phyloP scores from a whole-genome alignment of 1,284 basidiomycete genomes.

The Apiotrichum sp. region DNA sequence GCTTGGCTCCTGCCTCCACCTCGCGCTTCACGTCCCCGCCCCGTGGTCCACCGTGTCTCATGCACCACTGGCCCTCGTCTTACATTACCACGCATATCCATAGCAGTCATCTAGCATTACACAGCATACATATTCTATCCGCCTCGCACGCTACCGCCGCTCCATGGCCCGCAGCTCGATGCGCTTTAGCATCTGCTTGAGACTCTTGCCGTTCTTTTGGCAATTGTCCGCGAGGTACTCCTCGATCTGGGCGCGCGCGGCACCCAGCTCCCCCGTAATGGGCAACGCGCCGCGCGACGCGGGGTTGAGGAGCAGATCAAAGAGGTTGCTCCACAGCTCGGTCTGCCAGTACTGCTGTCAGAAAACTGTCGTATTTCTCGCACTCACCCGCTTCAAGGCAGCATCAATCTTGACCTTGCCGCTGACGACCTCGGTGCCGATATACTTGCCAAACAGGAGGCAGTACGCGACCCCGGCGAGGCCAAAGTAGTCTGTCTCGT shows the following conservation, averaged over 20 bases:
- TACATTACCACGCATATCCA: no score
- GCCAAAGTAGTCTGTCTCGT: conserved; percentile 92
- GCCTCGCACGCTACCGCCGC: not conserved
- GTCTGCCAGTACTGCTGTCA: conserved; percentile 74
- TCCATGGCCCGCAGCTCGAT: conserved; percentile 37
- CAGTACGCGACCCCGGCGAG: conserved; percentile 88
- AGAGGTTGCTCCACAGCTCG: conserved; percentile 76
- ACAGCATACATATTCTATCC: no score
- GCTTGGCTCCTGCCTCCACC: no score
- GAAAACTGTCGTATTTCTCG: not conserved
- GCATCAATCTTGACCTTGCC: conserved; percentile 61
- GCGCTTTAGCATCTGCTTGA: conserved; percentile 65
- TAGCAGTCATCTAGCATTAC: no score
- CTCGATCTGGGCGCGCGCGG: conserved; percentile 74
- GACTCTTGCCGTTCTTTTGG: conserved; percentile 75
- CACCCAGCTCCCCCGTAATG: conserved; percentile 60
- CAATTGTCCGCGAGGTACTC: conserved; percentile 68
- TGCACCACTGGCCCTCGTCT: no score
- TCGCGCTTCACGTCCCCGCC: no score
- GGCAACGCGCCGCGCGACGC: conserved; percentile 55
- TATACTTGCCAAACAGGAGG: conserved; percentile 93
- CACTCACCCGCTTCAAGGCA: conserved; percentile 64
- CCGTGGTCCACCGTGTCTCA: no score
- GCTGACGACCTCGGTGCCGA: conserved; percentile 55
- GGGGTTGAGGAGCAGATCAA: conserved; percentile 83